Evolutionary conservation across 1,284 basidiomycete genomes (phyloP), one percentile per base, ranked within the genome.

Genomic region (Naganishia sp.): DNA sequence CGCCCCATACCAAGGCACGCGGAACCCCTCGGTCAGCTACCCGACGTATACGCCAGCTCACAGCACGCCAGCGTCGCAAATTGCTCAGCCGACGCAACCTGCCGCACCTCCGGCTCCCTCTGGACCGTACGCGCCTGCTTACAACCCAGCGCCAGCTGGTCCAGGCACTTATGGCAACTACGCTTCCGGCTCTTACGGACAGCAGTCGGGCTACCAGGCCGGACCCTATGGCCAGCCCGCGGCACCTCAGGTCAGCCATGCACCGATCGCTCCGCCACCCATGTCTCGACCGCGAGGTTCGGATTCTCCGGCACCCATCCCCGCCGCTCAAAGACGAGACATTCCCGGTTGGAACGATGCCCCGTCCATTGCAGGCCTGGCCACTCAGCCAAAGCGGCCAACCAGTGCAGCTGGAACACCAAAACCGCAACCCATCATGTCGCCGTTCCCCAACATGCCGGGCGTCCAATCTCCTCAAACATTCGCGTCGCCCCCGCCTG

Each of bases 301-400:
- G 11, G 68, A 66, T 25, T 59, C 60, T 39, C 71, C 72, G 2
- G 72, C 73, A 18, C 69, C 75, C 18, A 70, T 79, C 23, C 74
- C 80, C 2, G 79, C 77, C 11, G 74, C 78, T 31, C 75, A 76
- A 59, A 74, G 79, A 31, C 79, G 81, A 49, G 89, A 89, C 68
- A 87, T 88, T 50, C 85, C 87, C 11, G 92, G 91, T 0, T 98
- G 94, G 94, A 98, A 98, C 75, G 94, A 98, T 2, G 79, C 81
- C 4, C 77, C 79, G 0, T 72, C 68, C 16, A 72, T 85, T 9
- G 65, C 65, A 39, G 57, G 50, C n/a, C 42, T 61, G 23, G 73
- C 84, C 16, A 70, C 81, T 7, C 75, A 82, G 15, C 81, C 83
- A 57, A 86, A 87, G 60, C 74, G 79, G n/a, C 84, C 84, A 1